Base-by-base conservation (phyloP, 495 filamentous ascomycete genomes). In the Hypoxylon crocopeplum region DNA sequence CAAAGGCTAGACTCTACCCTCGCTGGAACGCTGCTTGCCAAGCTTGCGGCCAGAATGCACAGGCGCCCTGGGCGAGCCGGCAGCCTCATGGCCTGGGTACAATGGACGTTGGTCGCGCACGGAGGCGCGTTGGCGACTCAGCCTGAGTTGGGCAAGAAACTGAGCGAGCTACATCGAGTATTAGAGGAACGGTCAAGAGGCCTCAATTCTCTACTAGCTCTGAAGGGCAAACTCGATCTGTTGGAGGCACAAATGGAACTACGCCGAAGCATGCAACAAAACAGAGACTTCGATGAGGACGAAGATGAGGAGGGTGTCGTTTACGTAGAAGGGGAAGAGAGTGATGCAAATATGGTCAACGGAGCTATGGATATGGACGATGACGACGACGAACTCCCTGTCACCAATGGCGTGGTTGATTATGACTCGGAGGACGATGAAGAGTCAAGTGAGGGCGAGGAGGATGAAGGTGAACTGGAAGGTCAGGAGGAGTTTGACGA, bases 201-300 rank as follows among this genome's bases (percentile, higher is more conserved):
- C 21, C 79, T 98, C n/a, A 84, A 89, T 19, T 88, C 87, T 36
- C 76, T 98, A 27, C 79, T 97, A 17, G 79, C 90, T n/a, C 80
- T 98, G 20, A 95, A 96, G 76, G 93, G 93, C 11, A 93, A 94
- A 69, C 82, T 97, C 7, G 93, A 97, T 68, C 88, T 97, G 85
- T 76, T 96, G 38, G 84, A 91, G 50, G 87, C 91, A 8, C 94
- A 98, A 72, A 82, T 97, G 50, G 84, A 91, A 57, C 73, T 96
- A 56, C 79, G 94, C 22, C 85, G 86, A 51, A 79, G 78, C 13
- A 80, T 71, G 7, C 74, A 72, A 59, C 70, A 72, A 12, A 72
- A 74, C 22, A 72, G 67, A n/a, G 79, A 78, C 25, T 74, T 59
- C 41, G 57, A 79, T 64, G 79, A 84, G 55, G 74, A 86, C 15